These are phyloP conservation scores for Canariomyces notabilis DNA, from an alignment of 2,329 filamentous ascomycete genomes.

Conservation along the genomic window DNA sequence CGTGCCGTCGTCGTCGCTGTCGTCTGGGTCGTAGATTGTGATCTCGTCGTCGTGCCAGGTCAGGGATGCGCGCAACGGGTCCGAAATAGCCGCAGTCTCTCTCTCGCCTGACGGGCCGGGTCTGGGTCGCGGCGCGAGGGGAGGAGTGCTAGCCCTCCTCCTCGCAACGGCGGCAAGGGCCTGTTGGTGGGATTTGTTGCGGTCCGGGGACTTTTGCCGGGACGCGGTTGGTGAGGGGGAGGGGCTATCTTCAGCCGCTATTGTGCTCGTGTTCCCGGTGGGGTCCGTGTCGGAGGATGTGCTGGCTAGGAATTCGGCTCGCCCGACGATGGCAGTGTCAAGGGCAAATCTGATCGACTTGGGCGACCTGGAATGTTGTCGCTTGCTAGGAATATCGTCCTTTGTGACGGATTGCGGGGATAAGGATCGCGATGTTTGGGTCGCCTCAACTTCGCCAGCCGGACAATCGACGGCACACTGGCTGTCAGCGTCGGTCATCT, in stretches of 20 bases:
- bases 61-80: slow-evolving; percentile 53
- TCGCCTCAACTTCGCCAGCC: background rate
- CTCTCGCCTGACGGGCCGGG: slow-evolving; percentile 20
- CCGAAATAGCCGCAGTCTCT: slow-evolving; percentile 39
- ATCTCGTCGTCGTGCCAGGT: slow-evolving; percentile 67
- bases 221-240: background rate
- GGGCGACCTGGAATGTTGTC: slow-evolving; percentile 7
- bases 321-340: slow-evolving; percentile 15
- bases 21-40: slow-evolving; percentile 59
- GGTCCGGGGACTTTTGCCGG: slow-evolving; percentile 1
- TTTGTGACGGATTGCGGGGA: background rate
- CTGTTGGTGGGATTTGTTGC: slow-evolving; percentile 1
- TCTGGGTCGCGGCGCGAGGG: slow-evolving; percentile 22
- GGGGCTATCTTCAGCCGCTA: slow-evolving; percentile 6
- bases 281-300: slow-evolving; percentile 5
- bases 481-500: slow-evolving; percentile 16
- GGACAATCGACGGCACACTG: background rate
- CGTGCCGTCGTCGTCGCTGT: slow-evolving; percentile 61
- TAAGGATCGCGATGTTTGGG: background rate
- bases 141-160: slow-evolving; percentile 36
- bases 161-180: background rate
- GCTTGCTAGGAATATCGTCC: background rate
- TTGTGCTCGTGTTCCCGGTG: background rate
- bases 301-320: slow-evolving; percentile 11
- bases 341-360: slow-evolving; percentile 16